A percentile compares a stretch with the other conserved stretches of the same genome.
phyloP scores from a whole-genome alignment of 1,139 yeast species.

The Candida sanyaensis region DNA sequence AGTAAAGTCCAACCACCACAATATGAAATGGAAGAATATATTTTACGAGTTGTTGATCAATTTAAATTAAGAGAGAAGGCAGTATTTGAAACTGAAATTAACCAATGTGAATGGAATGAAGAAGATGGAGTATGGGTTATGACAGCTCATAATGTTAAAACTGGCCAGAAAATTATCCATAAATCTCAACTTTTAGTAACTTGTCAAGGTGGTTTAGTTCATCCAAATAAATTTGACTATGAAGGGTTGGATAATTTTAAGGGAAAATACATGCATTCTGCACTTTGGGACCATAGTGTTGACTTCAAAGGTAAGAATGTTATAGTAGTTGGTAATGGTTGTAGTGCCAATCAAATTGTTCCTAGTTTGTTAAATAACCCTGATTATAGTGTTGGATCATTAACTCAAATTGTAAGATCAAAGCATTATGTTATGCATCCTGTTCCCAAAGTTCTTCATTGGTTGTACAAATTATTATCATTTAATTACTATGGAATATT shows the following conservation, averaged over 20 bases:
- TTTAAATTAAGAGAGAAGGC: conserved; percentile 32
- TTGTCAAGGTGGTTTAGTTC: conserved; percentile 43
- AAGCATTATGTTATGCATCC: conserved; percentile 46
- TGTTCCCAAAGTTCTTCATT: conserved; percentile 20
- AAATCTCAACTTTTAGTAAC: conserved; percentile 32
- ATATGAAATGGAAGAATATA: conserved; percentile 49
- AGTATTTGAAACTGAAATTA: conserved; percentile 31
- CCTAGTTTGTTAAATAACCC: conserved; percentile 33
- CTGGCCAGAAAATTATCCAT: conserved; percentile 31
- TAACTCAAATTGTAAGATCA: conserved; percentile 39
- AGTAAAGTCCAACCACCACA: conserved; percentile 49
- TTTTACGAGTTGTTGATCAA: conserved; percentile 38
- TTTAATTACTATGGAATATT: conserved; percentile 28
- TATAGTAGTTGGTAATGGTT: conserved; percentile 45
- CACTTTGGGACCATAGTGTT: conserved; percentile 46
- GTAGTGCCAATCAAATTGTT: conserved; percentile 45
- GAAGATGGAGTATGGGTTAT: conserved; percentile 38
- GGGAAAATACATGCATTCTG: conserved; percentile 51
- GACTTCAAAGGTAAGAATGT: conserved; percentile 36
- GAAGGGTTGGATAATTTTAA: conserved; percentile 44
- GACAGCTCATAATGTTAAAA: conserved; percentile 30
- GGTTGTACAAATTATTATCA: conserved; percentile 18
- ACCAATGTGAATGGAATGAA: conserved; percentile 32
- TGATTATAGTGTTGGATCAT: conserved; percentile 25
- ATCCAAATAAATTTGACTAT: conserved; percentile 29